Conservation (phyloP, 768 basidiomycete genomes). For the Chlorophyllum brunneum region DNA sequence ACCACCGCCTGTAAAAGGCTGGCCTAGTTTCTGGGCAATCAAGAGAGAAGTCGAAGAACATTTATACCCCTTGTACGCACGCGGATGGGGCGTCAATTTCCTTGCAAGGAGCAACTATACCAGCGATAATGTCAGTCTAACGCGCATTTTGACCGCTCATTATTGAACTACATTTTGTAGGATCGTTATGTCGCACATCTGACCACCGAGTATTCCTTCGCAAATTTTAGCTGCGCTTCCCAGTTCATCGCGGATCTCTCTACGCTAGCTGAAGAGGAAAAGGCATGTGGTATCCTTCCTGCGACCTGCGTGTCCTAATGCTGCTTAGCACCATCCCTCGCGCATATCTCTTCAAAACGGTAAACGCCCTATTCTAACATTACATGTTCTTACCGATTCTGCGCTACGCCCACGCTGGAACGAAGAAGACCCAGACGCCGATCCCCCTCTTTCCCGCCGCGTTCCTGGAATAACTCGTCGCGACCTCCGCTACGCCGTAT, state of each 20-base stretch:
- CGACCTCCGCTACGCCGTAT: constrained; percentile 4
- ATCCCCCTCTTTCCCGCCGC: constrained; percentile 10
- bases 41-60: constrained; percentile 2
- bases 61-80: constrained; percentile 7
- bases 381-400: background rate
- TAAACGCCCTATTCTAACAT: background rate
- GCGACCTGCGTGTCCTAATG: background rate
- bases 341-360: background rate
- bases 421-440: constrained; percentile 2
- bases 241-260: constrained; percentile 1
- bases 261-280: background rate
- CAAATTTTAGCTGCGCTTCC: constrained; percentile 6
- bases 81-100: constrained; percentile 10
- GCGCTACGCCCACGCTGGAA: constrained; percentile 9
- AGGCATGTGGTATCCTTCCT: background rate
- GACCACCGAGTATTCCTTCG: constrained; percentile 2
- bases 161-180: background rate
- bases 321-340: constrained; percentile 1
- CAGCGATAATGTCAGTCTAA: background rate
- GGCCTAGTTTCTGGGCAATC: constrained; percentile 6
- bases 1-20: background rate
- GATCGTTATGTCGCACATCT: constrained; percentile 7
- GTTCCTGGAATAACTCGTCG: constrained; percentile 12
- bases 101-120: background rate
- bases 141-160: background rate